Evolutionary conservation across 2,329 filamentous ascomycete species (phyloP).

Genomic region (Coniochaeta hoffmannii): DNA sequence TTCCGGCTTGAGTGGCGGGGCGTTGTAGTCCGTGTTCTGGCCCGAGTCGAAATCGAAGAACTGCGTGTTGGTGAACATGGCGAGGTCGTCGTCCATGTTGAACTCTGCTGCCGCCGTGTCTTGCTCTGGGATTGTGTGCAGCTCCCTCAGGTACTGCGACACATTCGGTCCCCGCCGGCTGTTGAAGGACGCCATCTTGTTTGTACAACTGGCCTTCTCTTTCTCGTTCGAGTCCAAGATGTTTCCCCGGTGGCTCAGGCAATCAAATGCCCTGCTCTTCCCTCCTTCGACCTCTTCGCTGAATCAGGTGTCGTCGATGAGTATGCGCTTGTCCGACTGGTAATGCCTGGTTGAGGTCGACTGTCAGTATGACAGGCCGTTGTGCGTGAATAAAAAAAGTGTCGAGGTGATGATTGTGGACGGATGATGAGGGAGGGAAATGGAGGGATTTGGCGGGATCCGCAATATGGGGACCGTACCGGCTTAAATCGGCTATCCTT

Average conservation of each 20-base stretch:
- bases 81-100: conserved; percentile 61
- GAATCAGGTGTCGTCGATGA: not conserved
- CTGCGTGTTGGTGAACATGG: conserved; percentile 74
- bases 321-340: not conserved
- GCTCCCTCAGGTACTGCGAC: conserved; percentile 78
- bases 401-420: not conserved
- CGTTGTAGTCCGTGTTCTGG: conserved; percentile 50
- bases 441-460: not conserved
- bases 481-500: not conserved
- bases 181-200: conserved; percentile 62
- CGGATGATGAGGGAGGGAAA: not conserved
- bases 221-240: not conserved
- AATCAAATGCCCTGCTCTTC: not conserved
- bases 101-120: conserved; percentile 45
- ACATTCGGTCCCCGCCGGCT: conserved; percentile 78
- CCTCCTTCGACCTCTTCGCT: not conserved
- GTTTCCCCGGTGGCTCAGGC: not conserved
- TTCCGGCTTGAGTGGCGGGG: conserved; percentile 37
- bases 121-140: conserved; percentile 56
- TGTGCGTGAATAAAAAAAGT: not conserved
- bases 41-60: conserved; percentile 73
- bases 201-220: not conserved
- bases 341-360: not conserved
- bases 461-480: not conserved
- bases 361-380: not conserved